Evolutionary conservation across 108 stramenopile species (phyloP), one percentile per base, ranked within the genome.

Genomic region (Skeletonema menzelii): DNA sequence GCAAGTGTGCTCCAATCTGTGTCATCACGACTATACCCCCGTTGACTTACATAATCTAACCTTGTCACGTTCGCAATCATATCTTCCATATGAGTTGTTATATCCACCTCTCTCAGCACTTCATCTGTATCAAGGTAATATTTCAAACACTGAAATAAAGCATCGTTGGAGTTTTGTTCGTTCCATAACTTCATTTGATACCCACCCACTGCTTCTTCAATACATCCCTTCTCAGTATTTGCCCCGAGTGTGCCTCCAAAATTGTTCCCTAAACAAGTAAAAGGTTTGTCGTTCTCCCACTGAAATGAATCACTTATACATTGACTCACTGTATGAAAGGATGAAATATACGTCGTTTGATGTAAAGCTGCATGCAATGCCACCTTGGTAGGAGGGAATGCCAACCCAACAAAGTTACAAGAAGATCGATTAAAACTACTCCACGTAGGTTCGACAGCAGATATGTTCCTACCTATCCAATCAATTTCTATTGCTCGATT

Each of bases 391-490:
- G 59, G 59, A 30, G 59, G 59, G 10, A 60, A 60, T 31, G 59
- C 59, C 59, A 60, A 60, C 20, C 37, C 59, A 8, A 60, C 59
- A 11, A 60, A 60, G n/a, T 60, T 31, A 20, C 59, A 60, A 19
- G 59, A 60, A 17, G 10, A 7, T 31, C 2, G 15, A 35, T 35
- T 12, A 6, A 22, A 22, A 20, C 17, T 19, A 35, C 59, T 60
- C 59, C 59, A 60, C 20, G 59, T 12, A 7, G 59, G 59, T 35
- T 34, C 59, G 32, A 60, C 59, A 31, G 59, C 30, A 5, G 59
- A 7, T 20, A 60, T 31, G 32, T 60, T 24, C 11, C 11, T 5
- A 6, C 59, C 59, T 60, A 60, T 34, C 59, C 59, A 60, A 35
- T 60, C 59, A 6, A 31, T 5, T 10, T 60, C 37, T 7, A 60